Evolutionary conservation across 78 protist species (phyloP).

Genomic region (Cavenderia fasciculata): DNA sequence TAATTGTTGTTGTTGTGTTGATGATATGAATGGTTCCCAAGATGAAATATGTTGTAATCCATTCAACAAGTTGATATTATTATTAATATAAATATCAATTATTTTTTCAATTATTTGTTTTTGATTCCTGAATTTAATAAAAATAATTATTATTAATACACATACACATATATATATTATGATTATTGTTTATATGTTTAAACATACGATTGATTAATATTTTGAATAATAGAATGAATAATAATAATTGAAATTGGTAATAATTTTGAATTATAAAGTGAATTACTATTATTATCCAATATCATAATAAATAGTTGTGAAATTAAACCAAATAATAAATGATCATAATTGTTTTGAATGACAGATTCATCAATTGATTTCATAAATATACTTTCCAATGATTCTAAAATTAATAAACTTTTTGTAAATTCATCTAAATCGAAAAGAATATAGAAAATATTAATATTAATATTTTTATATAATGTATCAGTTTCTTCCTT

Average conservation of each 20-base stretch:
- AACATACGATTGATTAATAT: slow-evolving; percentile 14
- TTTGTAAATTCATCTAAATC: slow-evolving; percentile 16
- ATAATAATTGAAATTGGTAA: not conserved
- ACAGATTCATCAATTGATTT: slow-evolving; percentile 26
- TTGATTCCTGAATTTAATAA: not conserved
- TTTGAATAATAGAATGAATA: slow-evolving; percentile 40
- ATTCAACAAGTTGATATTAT: not conserved
- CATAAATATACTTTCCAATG: not conserved
- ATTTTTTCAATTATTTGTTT: not conserved
- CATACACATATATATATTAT: not conserved
- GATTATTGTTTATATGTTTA: not conserved
- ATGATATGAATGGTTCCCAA: slow-evolving; percentile 12
- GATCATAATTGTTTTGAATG: slow-evolving; percentile 44
- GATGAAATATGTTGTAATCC: not conserved
- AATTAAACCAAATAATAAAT: no score
- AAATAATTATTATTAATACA: not conserved
- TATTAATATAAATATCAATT: slow-evolving; percentile 25
- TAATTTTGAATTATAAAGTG: no score
- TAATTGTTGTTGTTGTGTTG: not conserved
- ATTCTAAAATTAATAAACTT: slow-evolving; percentile 7
- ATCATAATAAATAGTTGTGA: no score
- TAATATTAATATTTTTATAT: not conserved
- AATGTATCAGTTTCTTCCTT: not conserved
- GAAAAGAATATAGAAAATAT: no score
- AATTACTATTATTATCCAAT: no score